Evolutionary conservation across 2,329 filamentous ascomycete genomes (phyloP).

Genomic region (Ceratocystis colombiana): DNA sequence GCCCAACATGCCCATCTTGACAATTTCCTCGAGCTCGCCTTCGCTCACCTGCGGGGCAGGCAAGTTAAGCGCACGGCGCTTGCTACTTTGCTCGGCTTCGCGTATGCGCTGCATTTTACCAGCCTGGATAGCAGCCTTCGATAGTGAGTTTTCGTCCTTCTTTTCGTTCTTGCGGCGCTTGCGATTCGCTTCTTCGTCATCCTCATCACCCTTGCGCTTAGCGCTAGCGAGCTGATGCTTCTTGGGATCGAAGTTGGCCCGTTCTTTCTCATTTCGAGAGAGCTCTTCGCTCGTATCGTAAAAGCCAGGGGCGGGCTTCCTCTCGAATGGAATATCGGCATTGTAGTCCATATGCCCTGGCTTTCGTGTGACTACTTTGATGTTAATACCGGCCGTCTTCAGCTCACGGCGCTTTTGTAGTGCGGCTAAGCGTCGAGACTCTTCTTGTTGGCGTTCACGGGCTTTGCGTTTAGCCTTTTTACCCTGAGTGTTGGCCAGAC

Average conservation of each 20-base stretch:
- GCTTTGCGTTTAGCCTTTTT: conserved; percentile 99
- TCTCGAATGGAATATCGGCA: conserved; percentile 96
- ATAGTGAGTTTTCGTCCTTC: conserved; percentile 56
- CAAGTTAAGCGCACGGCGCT: conserved; percentile 69
- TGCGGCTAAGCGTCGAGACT: conserved; percentile 78
- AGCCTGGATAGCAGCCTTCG: conserved; percentile 77
- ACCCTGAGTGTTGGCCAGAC: conserved; percentile 93
- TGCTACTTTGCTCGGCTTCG: conserved; percentile 94
- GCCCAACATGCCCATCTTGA: conserved; percentile 95
- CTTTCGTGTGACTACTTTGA: conserved; percentile 86
- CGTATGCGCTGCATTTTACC: conserved; percentile 89
- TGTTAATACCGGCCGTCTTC: conserved; percentile 96
- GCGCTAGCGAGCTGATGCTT: conserved; percentile 74
- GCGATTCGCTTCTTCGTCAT: conserved; percentile 69
- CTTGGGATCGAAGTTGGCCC: conserved; percentile 77
- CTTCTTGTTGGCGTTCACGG: conserved; percentile 86
- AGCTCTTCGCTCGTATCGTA: conserved; percentile 86
- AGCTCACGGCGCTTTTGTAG: conserved; percentile 92
- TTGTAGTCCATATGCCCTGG: conserved; percentile 99
- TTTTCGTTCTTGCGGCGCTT: conserved; percentile 89
- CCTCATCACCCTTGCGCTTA: conserved; percentile 84
- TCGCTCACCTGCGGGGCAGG: conserved; percentile 89
- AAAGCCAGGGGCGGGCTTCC: conserved; percentile 76
- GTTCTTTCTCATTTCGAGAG: conserved; percentile 68
- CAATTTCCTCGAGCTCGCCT: conserved; percentile 87